phyloP scores from a whole-genome alignment of 148 eudicot genomes.

The Diospyros lotus region DNA sequence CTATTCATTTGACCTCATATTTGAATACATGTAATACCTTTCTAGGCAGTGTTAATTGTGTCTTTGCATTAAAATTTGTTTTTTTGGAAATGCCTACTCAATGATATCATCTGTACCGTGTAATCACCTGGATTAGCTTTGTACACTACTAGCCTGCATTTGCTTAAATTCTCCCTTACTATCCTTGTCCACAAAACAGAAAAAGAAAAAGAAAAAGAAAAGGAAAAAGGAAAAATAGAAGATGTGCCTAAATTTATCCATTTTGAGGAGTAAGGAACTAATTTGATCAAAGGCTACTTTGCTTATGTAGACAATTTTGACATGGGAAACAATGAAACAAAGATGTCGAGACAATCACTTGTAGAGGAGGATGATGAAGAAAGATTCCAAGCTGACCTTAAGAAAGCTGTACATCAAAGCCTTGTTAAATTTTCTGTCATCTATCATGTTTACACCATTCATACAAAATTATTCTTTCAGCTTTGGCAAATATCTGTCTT shows the following conservation, averaged over 20 bases:
- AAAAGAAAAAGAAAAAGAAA: too few relatives aligned
- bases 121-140: neutral
- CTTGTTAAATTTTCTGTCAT: constrained; percentile 45
- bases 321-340: constrained; percentile 45
- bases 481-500: neutral
- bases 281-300: constrained; percentile 17
- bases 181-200: too few relatives aligned
- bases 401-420: constrained; percentile 86
- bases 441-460: neutral
- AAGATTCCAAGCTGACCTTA: constrained; percentile 87
- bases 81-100: neutral
- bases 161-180: too few relatives aligned
- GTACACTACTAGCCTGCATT: neutral
- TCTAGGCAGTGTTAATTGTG: neutral
- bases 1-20: neutral
- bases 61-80: neutral
- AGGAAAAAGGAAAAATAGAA: neutral
- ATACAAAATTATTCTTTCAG: neutral
- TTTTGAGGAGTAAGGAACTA: constrained; percentile 6
- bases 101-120: neutral
- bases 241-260: neutral
- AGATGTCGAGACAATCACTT: constrained; percentile 57
- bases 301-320: constrained; percentile 19
- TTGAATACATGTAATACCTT: neutral
- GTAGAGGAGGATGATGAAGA: constrained; percentile 90